A percentile compares a stretch with the other conserved stretches of the same genome.
Conservation (phyloP, 768 basidiomycete species). For the Mycena albidolilacea region DNA sequence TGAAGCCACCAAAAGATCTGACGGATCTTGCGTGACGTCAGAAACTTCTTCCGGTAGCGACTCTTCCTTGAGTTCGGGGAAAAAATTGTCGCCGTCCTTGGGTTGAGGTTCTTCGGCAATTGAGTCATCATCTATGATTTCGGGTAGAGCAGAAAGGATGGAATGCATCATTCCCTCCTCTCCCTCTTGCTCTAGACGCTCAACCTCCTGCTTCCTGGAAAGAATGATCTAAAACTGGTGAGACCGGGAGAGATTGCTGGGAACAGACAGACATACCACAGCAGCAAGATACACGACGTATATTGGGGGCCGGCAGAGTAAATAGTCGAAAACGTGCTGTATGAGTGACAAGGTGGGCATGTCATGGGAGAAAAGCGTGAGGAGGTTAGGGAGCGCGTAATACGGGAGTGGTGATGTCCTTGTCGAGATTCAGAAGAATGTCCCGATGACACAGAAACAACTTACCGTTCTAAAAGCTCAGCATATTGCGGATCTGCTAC, state of each 20-base stretch:
- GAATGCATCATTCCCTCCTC: slow-evolving; percentile 61
- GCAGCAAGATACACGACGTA: slow-evolving; percentile 86
- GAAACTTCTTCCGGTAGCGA: background rate
- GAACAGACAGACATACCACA: slow-evolving; percentile 67
- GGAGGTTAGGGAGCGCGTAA: slow-evolving; percentile 89
- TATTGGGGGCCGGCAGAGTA: slow-evolving; percentile 87
- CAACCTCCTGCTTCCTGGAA: slow-evolving; percentile 77
- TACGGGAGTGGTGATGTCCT: slow-evolving; percentile 88
- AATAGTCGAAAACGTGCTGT: slow-evolving; percentile 93
- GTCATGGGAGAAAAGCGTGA: slow-evolving; percentile 95
- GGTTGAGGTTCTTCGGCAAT: slow-evolving; percentile 20
- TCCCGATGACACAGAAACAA: slow-evolving; percentile 23
- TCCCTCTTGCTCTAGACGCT: slow-evolving; percentile 72
- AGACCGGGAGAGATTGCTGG: background rate
- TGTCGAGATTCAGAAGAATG: slow-evolving; percentile 14
- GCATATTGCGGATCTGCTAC: slow-evolving; percentile 81
- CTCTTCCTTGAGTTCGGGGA: slow-evolving; percentile 26
- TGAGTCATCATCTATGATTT: slow-evolving; percentile 57
- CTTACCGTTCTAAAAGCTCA: slow-evolving; percentile 76
- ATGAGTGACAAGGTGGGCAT: slow-evolving; percentile 90
- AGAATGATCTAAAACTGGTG: slow-evolving; percentile 72
- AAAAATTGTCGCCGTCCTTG: slow-evolving; percentile 22
- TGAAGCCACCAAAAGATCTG: background rate
- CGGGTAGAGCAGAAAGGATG: slow-evolving; percentile 49
- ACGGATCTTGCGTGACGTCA: slow-evolving; percentile 20